Conservation (phyloP, 2,329 filamentous ascomycete genomes). For the Pseudogymnoascus sp. region DNA sequence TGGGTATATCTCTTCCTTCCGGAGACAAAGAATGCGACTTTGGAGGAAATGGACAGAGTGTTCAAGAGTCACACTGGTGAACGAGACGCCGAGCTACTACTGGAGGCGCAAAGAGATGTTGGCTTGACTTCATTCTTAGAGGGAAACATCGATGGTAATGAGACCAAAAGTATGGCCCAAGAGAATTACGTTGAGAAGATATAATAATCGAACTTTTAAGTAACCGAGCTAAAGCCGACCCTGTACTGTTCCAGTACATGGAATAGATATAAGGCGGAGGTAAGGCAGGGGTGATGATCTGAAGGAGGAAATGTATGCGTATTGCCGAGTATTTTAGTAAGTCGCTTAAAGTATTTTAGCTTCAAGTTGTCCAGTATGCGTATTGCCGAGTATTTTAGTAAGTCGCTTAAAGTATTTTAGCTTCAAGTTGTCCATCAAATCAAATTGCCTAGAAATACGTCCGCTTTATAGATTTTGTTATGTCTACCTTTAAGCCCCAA, state of each 20-base stretch:
- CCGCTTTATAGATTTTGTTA: background rate
- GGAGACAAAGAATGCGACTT: slow-evolving; percentile 46
- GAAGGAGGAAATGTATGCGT: background rate
- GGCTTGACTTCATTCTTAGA: slow-evolving; percentile 16
- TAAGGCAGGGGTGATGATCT: background rate
- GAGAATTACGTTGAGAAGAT: background rate
- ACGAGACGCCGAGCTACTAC: slow-evolving; percentile 19
- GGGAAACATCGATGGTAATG: background rate
- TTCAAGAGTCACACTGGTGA: slow-evolving; percentile 35
- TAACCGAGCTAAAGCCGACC: background rate
- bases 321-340: background rate
- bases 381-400: background rate
- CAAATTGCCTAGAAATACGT: background rate
- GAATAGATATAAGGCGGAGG: background rate
- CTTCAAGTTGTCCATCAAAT: background rate
- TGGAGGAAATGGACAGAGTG: slow-evolving; percentile 46
- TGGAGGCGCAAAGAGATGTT: slow-evolving; percentile 22
- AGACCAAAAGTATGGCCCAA: background rate
- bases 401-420: background rate
- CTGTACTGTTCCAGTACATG: background rate
- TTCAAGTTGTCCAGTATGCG: background rate
- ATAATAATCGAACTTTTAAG: background rate
- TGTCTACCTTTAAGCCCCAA: background rate
- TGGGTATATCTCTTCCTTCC: slow-evolving; percentile 44
- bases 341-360: background rate